These are phyloP conservation scores for Puccinia brachypodii DNA, from an alignment of 1,284 basidiomycete genomes.

Conservation along the genomic window DNA sequence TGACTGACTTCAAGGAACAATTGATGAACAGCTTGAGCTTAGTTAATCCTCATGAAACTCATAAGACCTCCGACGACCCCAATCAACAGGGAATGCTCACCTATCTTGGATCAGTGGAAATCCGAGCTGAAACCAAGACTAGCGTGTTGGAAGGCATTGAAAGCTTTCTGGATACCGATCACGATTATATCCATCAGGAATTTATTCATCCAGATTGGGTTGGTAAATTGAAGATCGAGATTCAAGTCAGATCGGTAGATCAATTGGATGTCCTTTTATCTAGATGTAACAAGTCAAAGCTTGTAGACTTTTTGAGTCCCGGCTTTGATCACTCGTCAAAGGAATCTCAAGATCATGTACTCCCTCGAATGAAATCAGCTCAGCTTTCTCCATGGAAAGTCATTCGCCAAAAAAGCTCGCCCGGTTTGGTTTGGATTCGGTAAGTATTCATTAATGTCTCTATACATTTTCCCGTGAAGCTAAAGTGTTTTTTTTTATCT, in stretches of 20 bases:
- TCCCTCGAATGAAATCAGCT: neutral
- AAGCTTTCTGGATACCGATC: constrained; percentile 4
- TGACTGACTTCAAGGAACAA: constrained; percentile 49
- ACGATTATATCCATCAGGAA: constrained; percentile 49
- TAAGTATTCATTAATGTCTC: neutral
- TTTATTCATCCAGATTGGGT: constrained; percentile 52
- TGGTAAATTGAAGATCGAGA: constrained; percentile 52
- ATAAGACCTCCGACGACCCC: constrained; percentile 28
- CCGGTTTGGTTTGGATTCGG: neutral
- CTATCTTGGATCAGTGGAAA: constrained; percentile 56
- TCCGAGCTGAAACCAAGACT: constrained; percentile 49
- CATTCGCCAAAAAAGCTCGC: constrained; percentile 12
- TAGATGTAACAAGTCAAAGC: neutral
- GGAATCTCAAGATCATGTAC: neutral
- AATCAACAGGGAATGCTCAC: constrained; percentile 53
- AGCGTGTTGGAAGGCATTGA: constrained; percentile 29
- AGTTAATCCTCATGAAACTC: constrained; percentile 56
- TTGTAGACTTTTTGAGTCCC: neutral
- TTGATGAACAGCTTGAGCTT: constrained; percentile 56
- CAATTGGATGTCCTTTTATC: constrained; percentile 50
- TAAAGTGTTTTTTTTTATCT: neutral
- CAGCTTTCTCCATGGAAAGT: constrained; percentile 32
- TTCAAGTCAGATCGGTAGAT: constrained; percentile 54
- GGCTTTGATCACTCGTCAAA: neutral
- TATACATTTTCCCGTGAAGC: too few species aligned